Percentiles rank a stretch among this genome's conserved stretches.
phyloP scores from a whole-genome alignment of 257 asterid genomes.

The Misopates orontium region DNA sequence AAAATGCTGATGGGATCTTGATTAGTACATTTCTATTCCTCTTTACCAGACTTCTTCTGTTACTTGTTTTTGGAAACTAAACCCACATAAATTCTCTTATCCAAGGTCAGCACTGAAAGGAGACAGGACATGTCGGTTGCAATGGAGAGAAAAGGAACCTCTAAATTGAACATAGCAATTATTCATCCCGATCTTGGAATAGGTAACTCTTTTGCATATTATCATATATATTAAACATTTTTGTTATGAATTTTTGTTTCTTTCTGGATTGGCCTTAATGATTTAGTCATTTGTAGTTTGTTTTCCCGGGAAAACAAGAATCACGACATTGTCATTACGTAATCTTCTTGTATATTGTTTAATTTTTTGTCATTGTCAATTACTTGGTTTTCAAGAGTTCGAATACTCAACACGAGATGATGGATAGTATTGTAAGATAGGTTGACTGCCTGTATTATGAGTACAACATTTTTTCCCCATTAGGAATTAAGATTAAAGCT shows the following conservation, averaged over 20 bases:
- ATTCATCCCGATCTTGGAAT: constrained; percentile 74
- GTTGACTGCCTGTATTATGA: neutral
- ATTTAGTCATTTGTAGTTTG: neutral
- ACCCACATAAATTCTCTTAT: no score
- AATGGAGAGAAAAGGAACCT: constrained; percentile 41
- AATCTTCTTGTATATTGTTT: neutral
- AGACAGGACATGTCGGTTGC: constrained; percentile 23
- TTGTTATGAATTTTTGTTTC: neutral
- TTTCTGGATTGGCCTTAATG: neutral
- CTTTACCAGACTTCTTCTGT: no score
- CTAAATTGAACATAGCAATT: constrained; percentile 56
- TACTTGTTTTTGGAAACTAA: no score
- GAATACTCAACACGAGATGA: neutral
- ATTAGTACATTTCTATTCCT: no score
- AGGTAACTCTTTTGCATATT: constrained; percentile 30
- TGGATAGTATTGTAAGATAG: neutral
- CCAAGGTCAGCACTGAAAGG: constrained; percentile 4
- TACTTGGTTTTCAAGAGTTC: neutral
- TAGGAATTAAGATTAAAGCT: neutral
- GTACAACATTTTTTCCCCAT: neutral
- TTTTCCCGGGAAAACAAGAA: neutral
- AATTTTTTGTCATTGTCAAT: neutral
- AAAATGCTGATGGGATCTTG: no score
- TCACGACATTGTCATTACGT: neutral
- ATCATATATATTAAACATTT: neutral